Base-by-base conservation (phyloP, 129 eudicot genomes). In the Logfia minima region DNA sequence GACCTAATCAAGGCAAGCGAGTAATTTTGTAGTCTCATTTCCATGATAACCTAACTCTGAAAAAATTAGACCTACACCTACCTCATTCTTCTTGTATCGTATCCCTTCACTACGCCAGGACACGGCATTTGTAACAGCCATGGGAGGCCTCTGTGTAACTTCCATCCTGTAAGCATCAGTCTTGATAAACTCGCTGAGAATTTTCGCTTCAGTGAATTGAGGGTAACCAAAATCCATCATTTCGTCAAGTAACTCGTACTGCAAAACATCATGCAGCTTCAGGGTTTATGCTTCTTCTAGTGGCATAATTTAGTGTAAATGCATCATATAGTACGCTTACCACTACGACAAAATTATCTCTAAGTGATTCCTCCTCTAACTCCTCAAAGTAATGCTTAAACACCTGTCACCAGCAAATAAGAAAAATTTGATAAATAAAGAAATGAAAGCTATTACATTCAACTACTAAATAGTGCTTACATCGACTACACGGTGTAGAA, bases 71-170 rank as follows among this genome's bases (percentile, higher is more conserved):
- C 1, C 18, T 13, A 71, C 37, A 81, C 85, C 69, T 75, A 95
- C 99, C 84, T 95, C 97, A 75, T 95, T 95, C 86, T 92, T 91
- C 83, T 88, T 95, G 83, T 95, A 95, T 23, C 81, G 86, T 83
- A 95, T 87, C 68, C 99, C 99, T 83, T 95, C 97, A 74, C 99
- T 95, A 79, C 97, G 99, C 99, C 99, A 95, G 4, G 99, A 95
- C 48, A 95, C 99, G 17, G 95, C 99, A 89, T 95, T 95, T 85
- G 99, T 95, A 17, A 95, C 96, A 72, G 99, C 99, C 99, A 95
- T 91, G 9, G 97, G 99, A 80, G 99, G 99, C 88, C 97, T 85
- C 72, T 95, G 97, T 53, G 94, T 66, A 72, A 91, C 97, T 81
- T 95, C 99, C 99, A 95, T 88, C 81, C 96, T 84, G 76, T 95